phyloP scores from a whole-genome alignment of 2,329 filamentous ascomycete genomes.

The Beauveria scarabaeidicola region DNA sequence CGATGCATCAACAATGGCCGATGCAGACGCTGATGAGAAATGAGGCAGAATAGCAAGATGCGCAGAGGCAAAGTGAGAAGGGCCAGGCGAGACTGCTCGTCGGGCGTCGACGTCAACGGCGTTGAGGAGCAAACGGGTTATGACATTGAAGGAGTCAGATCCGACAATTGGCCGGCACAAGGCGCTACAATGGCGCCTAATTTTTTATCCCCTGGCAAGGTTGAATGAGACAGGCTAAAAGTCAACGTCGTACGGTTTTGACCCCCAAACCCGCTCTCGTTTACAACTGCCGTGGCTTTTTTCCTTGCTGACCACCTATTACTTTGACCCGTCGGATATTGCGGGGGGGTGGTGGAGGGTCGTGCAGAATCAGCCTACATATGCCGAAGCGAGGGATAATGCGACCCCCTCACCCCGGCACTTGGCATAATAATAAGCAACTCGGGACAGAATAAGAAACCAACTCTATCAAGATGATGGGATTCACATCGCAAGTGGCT shows the following conservation, averaged over 20 bases:
- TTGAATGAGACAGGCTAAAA: neutral
- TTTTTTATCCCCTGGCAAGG: neutral
- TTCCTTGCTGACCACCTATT: slow-evolving; percentile 4
- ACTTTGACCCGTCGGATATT: neutral
- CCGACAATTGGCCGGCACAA: neutral
- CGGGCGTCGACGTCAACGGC: slow-evolving; percentile 1
- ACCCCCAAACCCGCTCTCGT: slow-evolving; percentile 1
- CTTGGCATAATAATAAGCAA: neutral
- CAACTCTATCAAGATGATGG: neutral
- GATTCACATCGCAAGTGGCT: neutral
- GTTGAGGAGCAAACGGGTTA: neutral
- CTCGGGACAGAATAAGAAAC: neutral
- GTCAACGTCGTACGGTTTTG: neutral
- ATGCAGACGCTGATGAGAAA: neutral
- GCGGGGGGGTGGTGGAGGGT: neutral
- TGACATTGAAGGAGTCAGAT: slow-evolving; percentile 3
- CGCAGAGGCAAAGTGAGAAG: neutral
- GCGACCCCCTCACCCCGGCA: neutral
- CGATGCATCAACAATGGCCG: slow-evolving; percentile 2
- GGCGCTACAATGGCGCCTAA: neutral
- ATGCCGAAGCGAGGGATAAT: neutral
- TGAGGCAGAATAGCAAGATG: neutral
- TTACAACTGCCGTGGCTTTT: slow-evolving; percentile 5
- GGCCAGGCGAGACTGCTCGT: neutral
- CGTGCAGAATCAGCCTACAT: neutral